These are phyloP conservation scores for Amniculicola lignicola DNA, from an alignment of 495 filamentous ascomycete species.

Conservation along the genomic window DNA sequence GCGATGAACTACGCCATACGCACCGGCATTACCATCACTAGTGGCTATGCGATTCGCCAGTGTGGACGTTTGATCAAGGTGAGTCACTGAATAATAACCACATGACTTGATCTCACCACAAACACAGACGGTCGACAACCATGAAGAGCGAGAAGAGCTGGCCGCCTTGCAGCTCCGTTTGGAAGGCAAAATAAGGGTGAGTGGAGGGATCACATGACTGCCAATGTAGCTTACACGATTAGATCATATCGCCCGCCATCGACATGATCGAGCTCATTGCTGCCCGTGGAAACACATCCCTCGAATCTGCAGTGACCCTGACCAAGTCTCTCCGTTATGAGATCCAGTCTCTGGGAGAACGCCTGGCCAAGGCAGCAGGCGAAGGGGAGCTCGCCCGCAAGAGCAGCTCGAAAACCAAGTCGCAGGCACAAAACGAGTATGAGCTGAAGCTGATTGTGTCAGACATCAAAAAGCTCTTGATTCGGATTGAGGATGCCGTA, in stretches of 20 bases:
- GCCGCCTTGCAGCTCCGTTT: slow-evolving; percentile 67
- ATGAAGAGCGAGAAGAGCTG: slow-evolving; percentile 68
- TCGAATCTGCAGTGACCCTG: slow-evolving; percentile 82
- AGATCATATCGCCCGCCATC: slow-evolving; percentile 90
- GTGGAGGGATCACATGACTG: slow-evolving; percentile 21
- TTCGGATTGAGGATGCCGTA: slow-evolving; percentile 85
- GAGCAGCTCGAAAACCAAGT: slow-evolving; percentile 50
- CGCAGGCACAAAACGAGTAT: slow-evolving; percentile 49
- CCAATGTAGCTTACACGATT: slow-evolving; percentile 8
- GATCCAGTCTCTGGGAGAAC: slow-evolving; percentile 78
- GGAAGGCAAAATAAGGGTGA: slow-evolving; percentile 79
- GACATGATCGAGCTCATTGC: slow-evolving; percentile 93
- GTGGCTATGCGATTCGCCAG: slow-evolving; percentile 78
- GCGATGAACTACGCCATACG: slow-evolving; percentile 88
- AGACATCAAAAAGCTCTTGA: slow-evolving; percentile 73
- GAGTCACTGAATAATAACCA: slow-evolving; percentile 11
- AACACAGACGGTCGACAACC: slow-evolving; percentile 65
- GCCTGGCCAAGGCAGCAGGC: slow-evolving; percentile 65
- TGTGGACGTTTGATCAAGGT: slow-evolving; percentile 78
- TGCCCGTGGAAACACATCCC: slow-evolving; percentile 87
- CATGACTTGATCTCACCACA: not conserved
- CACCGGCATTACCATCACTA: slow-evolving; percentile 80
- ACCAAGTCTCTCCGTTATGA: slow-evolving; percentile 85
- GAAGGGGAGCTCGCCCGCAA: slow-evolving; percentile 60
- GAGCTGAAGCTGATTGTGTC: slow-evolving; percentile 68